These are phyloP conservation scores for Boletus subcaerulescens DNA, from an alignment of 768 basidiomycete species.

Conservation along the genomic window DNA sequence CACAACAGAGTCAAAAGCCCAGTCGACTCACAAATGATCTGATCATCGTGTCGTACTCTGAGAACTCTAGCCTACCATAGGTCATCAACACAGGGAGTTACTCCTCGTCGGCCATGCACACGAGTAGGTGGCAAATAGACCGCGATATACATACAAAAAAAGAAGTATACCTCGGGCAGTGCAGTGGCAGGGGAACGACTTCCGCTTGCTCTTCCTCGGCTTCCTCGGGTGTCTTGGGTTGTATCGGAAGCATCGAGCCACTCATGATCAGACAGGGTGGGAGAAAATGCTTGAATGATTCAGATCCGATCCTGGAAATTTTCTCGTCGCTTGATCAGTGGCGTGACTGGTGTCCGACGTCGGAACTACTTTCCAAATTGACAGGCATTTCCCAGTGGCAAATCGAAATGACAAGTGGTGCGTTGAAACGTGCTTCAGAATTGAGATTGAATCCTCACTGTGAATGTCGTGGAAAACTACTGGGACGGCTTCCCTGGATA, in stretches of 20 bases:
- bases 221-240: not conserved
- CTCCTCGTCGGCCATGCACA: slow-evolving; percentile 7
- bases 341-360: not conserved
- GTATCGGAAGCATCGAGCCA: not conserved
- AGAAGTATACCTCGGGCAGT: not conserved
- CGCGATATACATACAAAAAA: not conserved
- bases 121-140: slow-evolving; percentile 4
- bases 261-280: slow-evolving; percentile 4
- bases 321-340: not conserved
- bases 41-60: slow-evolving; percentile 2
- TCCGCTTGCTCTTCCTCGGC: slow-evolving; percentile 1
- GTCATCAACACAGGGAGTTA: slow-evolving; percentile 3
- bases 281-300: not conserved
- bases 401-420: not conserved
- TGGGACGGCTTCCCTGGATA: not conserved
- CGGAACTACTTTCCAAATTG: not conserved
- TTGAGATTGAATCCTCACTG: not conserved
- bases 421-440: not conserved
- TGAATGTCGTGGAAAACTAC: slow-evolving; percentile 6
- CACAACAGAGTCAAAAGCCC: not conserved
- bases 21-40: not conserved
- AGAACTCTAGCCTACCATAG: slow-evolving; percentile 2
- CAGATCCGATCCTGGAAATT: not conserved
- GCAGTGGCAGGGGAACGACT: not conserved
- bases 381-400: not conserved